Percentiles rank a stretch among this genome's conserved stretches.
Evolutionary conservation across 1,284 basidiomycete species (phyloP).

Genomic region (Singerocomus rubriflavus): DNA sequence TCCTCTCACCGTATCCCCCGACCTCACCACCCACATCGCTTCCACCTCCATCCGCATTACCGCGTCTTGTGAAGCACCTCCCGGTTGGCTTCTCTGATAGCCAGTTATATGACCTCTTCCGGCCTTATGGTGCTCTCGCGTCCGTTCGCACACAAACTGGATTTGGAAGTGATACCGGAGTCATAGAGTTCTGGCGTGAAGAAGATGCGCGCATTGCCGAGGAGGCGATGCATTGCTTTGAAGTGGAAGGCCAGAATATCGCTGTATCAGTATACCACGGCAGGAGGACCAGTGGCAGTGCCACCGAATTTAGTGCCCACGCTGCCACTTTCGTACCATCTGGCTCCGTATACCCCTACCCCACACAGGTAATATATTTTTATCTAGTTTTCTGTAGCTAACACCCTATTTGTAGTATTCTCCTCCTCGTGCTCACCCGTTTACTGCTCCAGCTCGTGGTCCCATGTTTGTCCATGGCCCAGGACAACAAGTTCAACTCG

Average conservation of each 20-base stretch:
- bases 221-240: conserved; percentile 75
- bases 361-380: conserved; percentile 42
- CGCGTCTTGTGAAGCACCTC: conserved; percentile 76
- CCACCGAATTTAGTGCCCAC: conserved; percentile 64
- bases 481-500: conserved; percentile 84
- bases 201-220: conserved; percentile 80
- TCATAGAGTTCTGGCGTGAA: conserved; percentile 87
- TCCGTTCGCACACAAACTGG: conserved; percentile 68
- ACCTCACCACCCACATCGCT: conserved; percentile 67
- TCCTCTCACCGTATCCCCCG: conserved; percentile 72
- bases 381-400: conserved; percentile 1
- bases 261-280: conserved; percentile 74
- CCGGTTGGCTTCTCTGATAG: conserved; percentile 65
- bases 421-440: conserved; percentile 49
- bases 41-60: conserved; percentile 68
- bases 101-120: conserved; percentile 75
- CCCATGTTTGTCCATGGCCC: conserved; percentile 76
- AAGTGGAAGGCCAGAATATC: conserved; percentile 77
- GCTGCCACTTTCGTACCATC: conserved; percentile 75
- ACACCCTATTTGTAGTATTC: conserved; percentile 47
- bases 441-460: conserved; percentile 33
- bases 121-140: conserved; percentile 69
- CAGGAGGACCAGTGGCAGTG: conserved; percentile 49
- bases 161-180: conserved; percentile 68
- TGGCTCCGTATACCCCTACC: conserved; percentile 53